These are phyloP conservation scores for Chiua virens DNA, from an alignment of 768 basidiomycete species.

Conservation along the genomic window DNA sequence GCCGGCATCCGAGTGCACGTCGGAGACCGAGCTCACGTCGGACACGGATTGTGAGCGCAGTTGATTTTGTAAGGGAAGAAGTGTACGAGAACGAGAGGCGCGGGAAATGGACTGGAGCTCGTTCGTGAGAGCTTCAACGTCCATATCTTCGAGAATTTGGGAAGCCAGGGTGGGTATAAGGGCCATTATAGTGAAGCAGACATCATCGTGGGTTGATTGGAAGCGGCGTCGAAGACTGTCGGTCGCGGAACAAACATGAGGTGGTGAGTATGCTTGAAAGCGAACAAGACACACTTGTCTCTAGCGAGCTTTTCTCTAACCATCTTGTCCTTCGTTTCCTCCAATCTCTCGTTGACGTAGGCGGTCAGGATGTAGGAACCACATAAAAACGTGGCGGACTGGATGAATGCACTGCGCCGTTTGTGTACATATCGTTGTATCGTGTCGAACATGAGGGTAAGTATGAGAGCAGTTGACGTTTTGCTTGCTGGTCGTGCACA, in stretches of 20 bases:
- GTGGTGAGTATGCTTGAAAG: background rate
- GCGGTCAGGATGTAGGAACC: constrained; percentile 61
- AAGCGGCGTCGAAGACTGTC: constrained; percentile 70
- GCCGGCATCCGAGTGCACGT: constrained; percentile 45
- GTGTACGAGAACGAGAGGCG: constrained; percentile 24
- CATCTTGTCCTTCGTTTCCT: constrained; percentile 64
- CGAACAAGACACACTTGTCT: constrained; percentile 43
- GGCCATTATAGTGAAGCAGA: constrained; percentile 72
- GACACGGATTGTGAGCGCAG: constrained; percentile 34
- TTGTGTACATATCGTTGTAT: constrained; percentile 50
- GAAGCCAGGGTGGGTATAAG: constrained; percentile 64
- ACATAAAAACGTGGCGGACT: constrained; percentile 53
- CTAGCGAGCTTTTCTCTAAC: constrained; percentile 60
- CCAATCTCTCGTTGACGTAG: constrained; percentile 61
- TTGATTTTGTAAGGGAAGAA: constrained; percentile 7
- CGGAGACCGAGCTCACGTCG: constrained; percentile 38
- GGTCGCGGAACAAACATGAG: constrained; percentile 1
- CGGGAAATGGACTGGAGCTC: constrained; percentile 50
- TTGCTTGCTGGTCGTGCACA: background rate
- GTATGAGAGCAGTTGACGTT: background rate
- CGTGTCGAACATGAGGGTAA: constrained; percentile 40
- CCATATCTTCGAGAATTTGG: constrained; percentile 69
- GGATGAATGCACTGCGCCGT: constrained; percentile 45
- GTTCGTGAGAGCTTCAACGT: constrained; percentile 69
- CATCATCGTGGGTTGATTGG: constrained; percentile 72